These are phyloP conservation scores for Ustilago lituana DNA, from an alignment of 1,284 basidiomycete genomes.

Conservation along the genomic window DNA sequence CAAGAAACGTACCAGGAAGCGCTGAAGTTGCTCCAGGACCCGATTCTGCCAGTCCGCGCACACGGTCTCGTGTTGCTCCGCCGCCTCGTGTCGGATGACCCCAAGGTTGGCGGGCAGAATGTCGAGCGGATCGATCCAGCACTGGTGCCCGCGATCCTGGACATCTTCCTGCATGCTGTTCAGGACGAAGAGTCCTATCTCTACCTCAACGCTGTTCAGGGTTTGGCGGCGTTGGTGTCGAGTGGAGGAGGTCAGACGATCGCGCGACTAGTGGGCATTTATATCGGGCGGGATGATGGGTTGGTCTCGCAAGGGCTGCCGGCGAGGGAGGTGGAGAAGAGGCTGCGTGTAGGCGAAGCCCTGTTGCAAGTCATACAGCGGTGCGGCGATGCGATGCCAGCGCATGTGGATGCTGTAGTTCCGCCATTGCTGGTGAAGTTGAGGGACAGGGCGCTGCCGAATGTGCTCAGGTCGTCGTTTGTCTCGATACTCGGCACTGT, in stretches of 20 bases:
- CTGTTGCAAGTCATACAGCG: constrained; percentile 80
- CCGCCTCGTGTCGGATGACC: constrained; percentile 52
- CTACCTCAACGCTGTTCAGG: constrained; percentile 91
- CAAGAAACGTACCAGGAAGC: constrained; percentile 79
- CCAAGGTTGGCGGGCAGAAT: constrained; percentile 20
- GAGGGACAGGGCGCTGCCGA: constrained; percentile 49
- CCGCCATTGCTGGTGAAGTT: constrained; percentile 53
- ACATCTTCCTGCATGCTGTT: constrained; percentile 84
- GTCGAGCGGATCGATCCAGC: constrained; percentile 46
- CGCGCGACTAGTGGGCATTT: constrained; percentile 45
- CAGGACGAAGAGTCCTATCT: constrained; percentile 95
- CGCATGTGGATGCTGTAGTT: constrained; percentile 68
- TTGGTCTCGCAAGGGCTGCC: constrained; percentile 19
- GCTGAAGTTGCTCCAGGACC: constrained; percentile 86
- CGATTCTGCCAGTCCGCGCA: constrained; percentile 91
- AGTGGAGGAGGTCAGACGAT: constrained; percentile 45
- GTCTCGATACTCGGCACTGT: constrained; percentile 61
- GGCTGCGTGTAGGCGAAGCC: constrained; percentile 87
- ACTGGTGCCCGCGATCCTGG: constrained; percentile 82
- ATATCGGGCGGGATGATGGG: constrained; percentile 49
- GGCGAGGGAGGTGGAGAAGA: constrained; percentile 77
- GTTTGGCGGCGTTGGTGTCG: constrained; percentile 73
- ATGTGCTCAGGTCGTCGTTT: constrained; percentile 58
- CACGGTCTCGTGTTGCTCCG: constrained; percentile 74
- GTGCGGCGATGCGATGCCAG: constrained; percentile 76